A percentile compares a stretch with the other conserved stretches of the same genome.
Conservation (phyloP, 257 asterid genomes). For the Solanum chilense region DNA sequence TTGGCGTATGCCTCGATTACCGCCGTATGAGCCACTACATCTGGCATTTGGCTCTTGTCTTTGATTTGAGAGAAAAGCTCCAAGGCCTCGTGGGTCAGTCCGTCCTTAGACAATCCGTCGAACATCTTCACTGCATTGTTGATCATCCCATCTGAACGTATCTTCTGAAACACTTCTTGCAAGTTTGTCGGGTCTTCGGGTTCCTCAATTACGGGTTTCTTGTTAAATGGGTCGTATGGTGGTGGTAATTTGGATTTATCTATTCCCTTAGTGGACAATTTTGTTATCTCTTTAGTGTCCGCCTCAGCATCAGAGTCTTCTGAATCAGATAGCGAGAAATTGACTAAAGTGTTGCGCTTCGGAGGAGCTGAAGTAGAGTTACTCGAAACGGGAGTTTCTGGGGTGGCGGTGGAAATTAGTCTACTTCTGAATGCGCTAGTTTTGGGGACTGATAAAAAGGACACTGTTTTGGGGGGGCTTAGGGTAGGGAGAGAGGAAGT, state of each 20-base stretch:
- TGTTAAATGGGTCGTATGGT: constrained; percentile 74
- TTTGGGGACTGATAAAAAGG: not conserved
- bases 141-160: constrained; percentile 57
- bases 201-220: constrained; percentile 33
- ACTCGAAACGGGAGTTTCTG: not conserved
- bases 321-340: constrained; percentile 63
- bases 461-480: not conserved
- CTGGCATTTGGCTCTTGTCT: constrained; percentile 68
- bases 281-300: constrained; percentile 2
- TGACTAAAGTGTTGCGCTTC: constrained; percentile 58
- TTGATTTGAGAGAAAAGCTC: constrained; percentile 64
- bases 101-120: constrained; percentile 95
- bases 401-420: constrained; percentile 18
- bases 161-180: constrained; percentile 57
- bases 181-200: constrained; percentile 64
- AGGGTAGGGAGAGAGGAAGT: not conserved
- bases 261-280: not conserved
- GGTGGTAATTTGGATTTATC: constrained; percentile 55
- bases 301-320: constrained; percentile 46
- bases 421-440: not conserved
- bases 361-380: constrained; percentile 9
- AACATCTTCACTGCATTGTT: constrained; percentile 85
- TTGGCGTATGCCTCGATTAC: constrained; percentile 73
- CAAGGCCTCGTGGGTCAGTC: constrained; percentile 76
- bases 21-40: constrained; percentile 79